Conservation (phyloP, 2,329 filamentous ascomycete genomes). For the Aulographum hederae region DNA sequence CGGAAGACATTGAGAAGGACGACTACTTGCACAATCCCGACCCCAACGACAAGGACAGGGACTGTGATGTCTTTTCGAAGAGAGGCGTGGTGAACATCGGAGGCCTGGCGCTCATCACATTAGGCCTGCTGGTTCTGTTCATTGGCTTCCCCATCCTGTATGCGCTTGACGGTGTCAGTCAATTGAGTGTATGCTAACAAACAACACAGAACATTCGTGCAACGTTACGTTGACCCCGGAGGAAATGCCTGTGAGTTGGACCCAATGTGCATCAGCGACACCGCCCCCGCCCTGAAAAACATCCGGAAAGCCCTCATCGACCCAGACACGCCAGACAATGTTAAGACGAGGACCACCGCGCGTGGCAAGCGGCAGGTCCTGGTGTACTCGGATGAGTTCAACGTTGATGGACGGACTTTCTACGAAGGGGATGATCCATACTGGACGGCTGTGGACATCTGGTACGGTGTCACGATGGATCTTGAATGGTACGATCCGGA, state of each 20-base stretch:
- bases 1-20: slow-evolving; percentile 56
- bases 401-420: slow-evolving; percentile 46
- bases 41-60: slow-evolving; percentile 40
- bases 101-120: slow-evolving; percentile 37
- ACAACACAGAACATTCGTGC: slow-evolving; percentile 13
- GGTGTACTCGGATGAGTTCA: slow-evolving; percentile 59
- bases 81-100: slow-evolving; percentile 48
- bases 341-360: slow-evolving; percentile 32
- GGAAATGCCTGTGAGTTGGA: slow-evolving; percentile 17
- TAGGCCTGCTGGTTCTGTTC: slow-evolving; percentile 46
- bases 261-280: slow-evolving; percentile 25
- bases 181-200: slow-evolving; percentile 38
- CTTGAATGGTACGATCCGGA: slow-evolving; percentile 55
- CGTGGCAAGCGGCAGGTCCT: slow-evolving; percentile 44
- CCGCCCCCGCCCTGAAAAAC: slow-evolving; percentile 37
- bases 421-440: slow-evolving; percentile 54
- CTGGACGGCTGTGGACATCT: slow-evolving; percentile 49
- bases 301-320: slow-evolving; percentile 44
- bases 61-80: slow-evolving; percentile 46
- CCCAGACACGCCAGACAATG: slow-evolving; percentile 44
- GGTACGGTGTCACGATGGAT: slow-evolving; percentile 56
- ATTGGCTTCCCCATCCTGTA: slow-evolving; percentile 54
- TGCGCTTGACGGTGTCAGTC: no score
- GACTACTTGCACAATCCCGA: slow-evolving; percentile 56
- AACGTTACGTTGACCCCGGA: slow-evolving; percentile 1